Evolutionary conservation across 176 grass and related monocot genomes (phyloP), one percentile per base, ranked within the genome.

Genomic region (Zoysia japonica): DNA sequence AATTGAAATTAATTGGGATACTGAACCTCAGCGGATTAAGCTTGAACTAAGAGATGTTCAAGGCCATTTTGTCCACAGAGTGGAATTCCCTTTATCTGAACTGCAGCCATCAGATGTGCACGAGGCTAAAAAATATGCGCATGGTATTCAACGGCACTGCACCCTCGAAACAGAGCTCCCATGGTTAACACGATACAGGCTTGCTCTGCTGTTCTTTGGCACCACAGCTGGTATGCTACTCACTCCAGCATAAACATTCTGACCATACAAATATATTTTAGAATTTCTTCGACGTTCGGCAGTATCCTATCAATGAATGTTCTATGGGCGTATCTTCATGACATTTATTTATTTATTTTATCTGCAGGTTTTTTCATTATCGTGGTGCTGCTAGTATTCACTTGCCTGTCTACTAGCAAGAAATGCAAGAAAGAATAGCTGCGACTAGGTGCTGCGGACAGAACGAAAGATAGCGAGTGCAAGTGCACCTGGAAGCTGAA

Each of bases 1-100:
- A 66, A 94, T 93, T 72, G 71, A 94, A 74, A 87, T 98, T 74
- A 46, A 94, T 87, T 98, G 95, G 95, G 74, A 82, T 67, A 56
- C 68, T 56, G 75, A 76, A 55, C 84, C 90, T 62, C 81, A 61
- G 7, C 81, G 12, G 74, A 77, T 93, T 67, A 98, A 90, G 90
- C 61, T 91, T 80, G 89, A 94, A 87, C 60, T 94, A 62, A 92
- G 78, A 83, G 86, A 92, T 83, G 57, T 85, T 37, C 60, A 87
- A 68, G 88, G 95, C 5, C 74, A 67, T 69, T 53, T 86, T 50
- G 89, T 88, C 85, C 83, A 48, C 72, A 82, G 65, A 13, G 86
- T 94, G 68, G 87, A 85, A 72, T 87, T 98, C 76, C 83, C 83
- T 56, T 41, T 89, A 71, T 87, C 87, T 37, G 95, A 98, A 70